A percentile compares a stretch with the other conserved stretches of the same genome.
These are phyloP conservation scores for Friedmanniomyces simplex DNA, from an alignment of 495 filamentous ascomycete genomes.

Conservation along the genomic window DNA sequence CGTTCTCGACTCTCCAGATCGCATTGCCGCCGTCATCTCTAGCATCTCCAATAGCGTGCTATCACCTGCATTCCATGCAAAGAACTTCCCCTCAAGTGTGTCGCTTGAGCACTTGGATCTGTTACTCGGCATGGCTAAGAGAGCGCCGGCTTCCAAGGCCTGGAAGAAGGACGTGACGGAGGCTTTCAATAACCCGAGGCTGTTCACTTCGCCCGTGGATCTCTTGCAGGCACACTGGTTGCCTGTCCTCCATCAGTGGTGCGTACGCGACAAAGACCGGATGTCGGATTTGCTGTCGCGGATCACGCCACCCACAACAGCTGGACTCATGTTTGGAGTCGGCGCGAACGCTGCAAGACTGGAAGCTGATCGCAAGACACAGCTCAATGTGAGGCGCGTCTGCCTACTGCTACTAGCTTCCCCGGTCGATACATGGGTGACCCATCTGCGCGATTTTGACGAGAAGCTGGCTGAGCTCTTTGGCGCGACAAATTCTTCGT, in stretches of 20 bases:
- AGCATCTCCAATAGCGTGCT: constrained; percentile 78
- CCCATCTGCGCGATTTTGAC: constrained; percentile 58
- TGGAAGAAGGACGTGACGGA: constrained; percentile 92
- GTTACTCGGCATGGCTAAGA: constrained; percentile 62
- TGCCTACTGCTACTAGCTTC: constrained; percentile 66
- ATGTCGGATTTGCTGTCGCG: constrained; percentile 70
- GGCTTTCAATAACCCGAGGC: constrained; percentile 79
- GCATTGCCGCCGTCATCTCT: constrained; percentile 62
- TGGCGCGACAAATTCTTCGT: constrained; percentile 74
- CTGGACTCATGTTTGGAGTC: constrained; percentile 95
- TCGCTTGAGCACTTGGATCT: constrained; percentile 58
- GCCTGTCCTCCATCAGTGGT: constrained; percentile 74
- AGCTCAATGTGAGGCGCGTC: constrained; percentile 79
- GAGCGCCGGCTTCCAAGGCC: constrained; percentile 69
- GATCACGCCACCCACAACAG: constrained; percentile 77
- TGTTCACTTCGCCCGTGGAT: constrained; percentile 57
- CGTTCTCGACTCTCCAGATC: constrained; percentile 76
- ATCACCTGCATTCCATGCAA: constrained; percentile 70
- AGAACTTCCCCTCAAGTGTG: constrained; percentile 79
- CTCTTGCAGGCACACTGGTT: constrained; percentile 70
- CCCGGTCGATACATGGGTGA: constrained; percentile 64
- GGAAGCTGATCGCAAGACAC: constrained; percentile 87
- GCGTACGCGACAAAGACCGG: constrained; percentile 74
- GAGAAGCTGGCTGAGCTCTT: constrained; percentile 84
- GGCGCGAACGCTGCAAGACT: constrained; percentile 87